These are phyloP conservation scores for Fagus crenata DNA, from an alignment of 306 rosid genomes.

Conservation along the genomic window DNA sequence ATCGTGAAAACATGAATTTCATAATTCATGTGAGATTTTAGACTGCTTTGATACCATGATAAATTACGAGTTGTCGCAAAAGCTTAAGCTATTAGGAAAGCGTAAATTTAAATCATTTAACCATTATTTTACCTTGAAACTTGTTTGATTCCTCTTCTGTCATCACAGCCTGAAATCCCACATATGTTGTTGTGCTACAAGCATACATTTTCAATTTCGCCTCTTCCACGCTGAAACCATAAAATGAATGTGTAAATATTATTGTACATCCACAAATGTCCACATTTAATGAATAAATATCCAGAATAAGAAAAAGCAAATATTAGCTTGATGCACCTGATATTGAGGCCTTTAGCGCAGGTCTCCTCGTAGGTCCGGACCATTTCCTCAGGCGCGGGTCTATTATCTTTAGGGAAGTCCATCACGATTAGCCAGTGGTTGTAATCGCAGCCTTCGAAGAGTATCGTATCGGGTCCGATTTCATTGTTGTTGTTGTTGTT, in stretches of 20 bases:
- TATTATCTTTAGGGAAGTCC: slow-evolving; percentile 54
- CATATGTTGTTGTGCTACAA: slow-evolving; percentile 79
- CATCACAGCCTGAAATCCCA: slow-evolving; percentile 79
- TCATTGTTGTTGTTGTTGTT: slow-evolving; percentile 36
- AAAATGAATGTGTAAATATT: neutral
- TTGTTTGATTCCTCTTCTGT: slow-evolving; percentile 82
- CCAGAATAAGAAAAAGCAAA: neutral
- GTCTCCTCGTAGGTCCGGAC: slow-evolving; percentile 63
- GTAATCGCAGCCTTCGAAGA: slow-evolving; percentile 90
- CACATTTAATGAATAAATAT: too few relatives aligned
- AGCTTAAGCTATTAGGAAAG: too few relatives aligned
- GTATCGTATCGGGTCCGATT: slow-evolving; percentile 66
- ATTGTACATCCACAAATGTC: too few relatives aligned
- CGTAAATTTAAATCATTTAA: too few relatives aligned
- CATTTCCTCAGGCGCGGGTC: slow-evolving; percentile 59
- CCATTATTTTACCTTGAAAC: slow-evolving; percentile 50
- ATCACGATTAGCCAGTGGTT: slow-evolving; percentile 82
- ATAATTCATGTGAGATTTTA: too few relatives aligned
- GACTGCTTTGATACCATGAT: too few relatives aligned
- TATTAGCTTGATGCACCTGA: slow-evolving; percentile 37
- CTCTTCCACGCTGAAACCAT: slow-evolving; percentile 66
- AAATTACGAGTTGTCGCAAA: too few relatives aligned
- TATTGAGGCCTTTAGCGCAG: slow-evolving; percentile 73
- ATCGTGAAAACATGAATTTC: too few relatives aligned
- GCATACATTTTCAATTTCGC: slow-evolving; percentile 87